phyloP scores from a whole-genome alignment of 1,139 yeast genomes.

The Sugiyamaella grinbergsii region DNA sequence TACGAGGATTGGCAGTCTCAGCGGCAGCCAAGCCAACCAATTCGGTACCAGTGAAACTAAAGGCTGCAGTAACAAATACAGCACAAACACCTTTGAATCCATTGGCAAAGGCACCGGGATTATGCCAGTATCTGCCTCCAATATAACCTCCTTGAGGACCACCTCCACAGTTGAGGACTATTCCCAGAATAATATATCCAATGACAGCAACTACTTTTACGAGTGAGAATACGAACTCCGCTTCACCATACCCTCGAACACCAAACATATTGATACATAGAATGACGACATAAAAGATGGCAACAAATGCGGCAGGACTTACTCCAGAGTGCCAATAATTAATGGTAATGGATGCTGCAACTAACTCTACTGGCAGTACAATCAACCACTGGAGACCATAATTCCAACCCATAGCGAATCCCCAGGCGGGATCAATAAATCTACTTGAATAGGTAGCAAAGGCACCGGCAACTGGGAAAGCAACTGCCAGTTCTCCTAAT shows the following conservation, averaged over 20 bases:
- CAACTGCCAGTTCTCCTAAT: conserved; percentile 82
- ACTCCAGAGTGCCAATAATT: conserved; percentile 61
- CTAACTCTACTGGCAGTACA: conserved; percentile 72
- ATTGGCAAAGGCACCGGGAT: conserved; percentile 63
- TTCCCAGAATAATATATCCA: conserved; percentile 66
- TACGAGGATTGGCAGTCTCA: conserved; percentile 75
- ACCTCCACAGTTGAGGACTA: conserved; percentile 67
- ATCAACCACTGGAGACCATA: conserved; percentile 77
- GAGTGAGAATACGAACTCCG: conserved; percentile 61
- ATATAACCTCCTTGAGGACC: conserved; percentile 63
- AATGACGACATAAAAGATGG: conserved; percentile 60
- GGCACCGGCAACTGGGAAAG: conserved; percentile 79
- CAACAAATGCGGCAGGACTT: conserved; percentile 67
- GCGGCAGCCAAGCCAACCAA: conserved; percentile 84
- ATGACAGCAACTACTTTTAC: conserved; percentile 60
- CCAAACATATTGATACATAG: conserved; percentile 63
- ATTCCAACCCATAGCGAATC: conserved; percentile 83
- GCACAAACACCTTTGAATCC: conserved; percentile 71
- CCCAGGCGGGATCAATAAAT: conserved; percentile 75
- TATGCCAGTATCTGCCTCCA: conserved; percentile 63
- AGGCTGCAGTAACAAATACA: conserved; percentile 82
- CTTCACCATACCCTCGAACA: conserved; percentile 71
- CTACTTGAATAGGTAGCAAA: conserved; percentile 71
- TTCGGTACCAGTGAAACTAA: conserved; percentile 83
- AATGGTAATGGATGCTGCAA: conserved; percentile 73